Conservation (phyloP, 768 basidiomycete genomes). For the Artomyces pyxidatus region DNA sequence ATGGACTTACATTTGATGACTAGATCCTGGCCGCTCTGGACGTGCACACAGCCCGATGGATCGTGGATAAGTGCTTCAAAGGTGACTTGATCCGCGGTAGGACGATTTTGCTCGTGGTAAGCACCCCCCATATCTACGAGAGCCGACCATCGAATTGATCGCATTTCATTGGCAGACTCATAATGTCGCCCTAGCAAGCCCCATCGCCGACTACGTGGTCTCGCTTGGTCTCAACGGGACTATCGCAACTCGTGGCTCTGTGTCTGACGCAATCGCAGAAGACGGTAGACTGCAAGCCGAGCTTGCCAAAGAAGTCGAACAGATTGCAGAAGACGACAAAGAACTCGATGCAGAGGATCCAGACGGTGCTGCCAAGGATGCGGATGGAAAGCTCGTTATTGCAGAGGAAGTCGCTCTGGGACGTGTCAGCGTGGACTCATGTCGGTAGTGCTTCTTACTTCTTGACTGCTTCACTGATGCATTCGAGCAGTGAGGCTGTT, state of each 20-base stretch:
- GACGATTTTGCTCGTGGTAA: conserved; percentile 46
- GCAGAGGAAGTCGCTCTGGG: conserved; percentile 58
- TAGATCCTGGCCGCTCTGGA: conserved; percentile 42
- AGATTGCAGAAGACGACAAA: conserved; percentile 22
- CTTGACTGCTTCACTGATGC: background rate
- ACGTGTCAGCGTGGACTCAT: conserved; percentile 42
- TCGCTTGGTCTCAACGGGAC: conserved; percentile 47
- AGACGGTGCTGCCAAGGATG: conserved; percentile 14
- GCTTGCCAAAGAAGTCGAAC: conserved; percentile 16
- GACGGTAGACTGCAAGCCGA: conserved; percentile 28
- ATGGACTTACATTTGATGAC: background rate
- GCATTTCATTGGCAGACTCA: conserved; percentile 31
- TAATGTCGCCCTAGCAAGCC: conserved; percentile 43
- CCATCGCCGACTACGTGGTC: conserved; percentile 50
- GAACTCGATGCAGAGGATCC: conserved; percentile 17
- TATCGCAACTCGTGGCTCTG: conserved; percentile 38
- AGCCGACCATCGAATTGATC: background rate
- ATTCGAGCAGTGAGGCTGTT: conserved; percentile 22
- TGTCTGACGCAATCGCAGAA: conserved; percentile 37
- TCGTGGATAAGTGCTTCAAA: conserved; percentile 42
- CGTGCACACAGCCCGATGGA: conserved; percentile 43
- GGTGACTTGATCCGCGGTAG: conserved; percentile 39
- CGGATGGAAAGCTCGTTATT: conserved; percentile 51
- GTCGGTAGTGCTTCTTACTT: conserved; percentile 20
- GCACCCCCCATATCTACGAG: conserved; percentile 9